A percentile compares a stretch with the other conserved stretches of the same genome.
Evolutionary conservation across 75 land plant species (phyloP).

Genomic region (Isoetes taiwanensis): DNA sequence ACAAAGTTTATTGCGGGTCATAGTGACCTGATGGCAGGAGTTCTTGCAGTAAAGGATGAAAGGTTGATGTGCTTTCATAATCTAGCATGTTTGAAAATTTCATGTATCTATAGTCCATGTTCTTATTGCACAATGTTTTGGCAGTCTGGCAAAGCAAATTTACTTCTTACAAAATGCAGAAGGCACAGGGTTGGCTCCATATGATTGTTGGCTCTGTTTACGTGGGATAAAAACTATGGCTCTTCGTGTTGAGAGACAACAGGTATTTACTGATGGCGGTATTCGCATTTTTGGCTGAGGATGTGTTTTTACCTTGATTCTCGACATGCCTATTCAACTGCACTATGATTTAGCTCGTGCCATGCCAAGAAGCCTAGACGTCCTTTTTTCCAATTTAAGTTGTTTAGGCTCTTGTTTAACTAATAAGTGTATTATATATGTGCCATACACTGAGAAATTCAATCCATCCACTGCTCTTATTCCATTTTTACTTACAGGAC

Average conservation of each 20-base stretch:
- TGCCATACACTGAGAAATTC: too few species aligned
- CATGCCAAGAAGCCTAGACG: neutral
- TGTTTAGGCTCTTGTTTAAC: neutral
- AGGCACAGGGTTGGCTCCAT: constrained; percentile 89
- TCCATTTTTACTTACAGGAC: constrained; percentile 28
- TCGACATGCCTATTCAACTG: too few species aligned
- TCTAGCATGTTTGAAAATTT: neutral
- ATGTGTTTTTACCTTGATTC: too few species aligned
- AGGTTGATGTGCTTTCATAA: constrained; percentile 30
- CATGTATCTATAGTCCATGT: neutral
- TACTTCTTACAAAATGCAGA: constrained; percentile 93
- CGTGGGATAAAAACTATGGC: constrained; percentile 96
- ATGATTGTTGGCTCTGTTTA: constrained; percentile 90
- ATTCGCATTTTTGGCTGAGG: too few species aligned
- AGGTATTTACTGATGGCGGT: constrained; percentile 40
- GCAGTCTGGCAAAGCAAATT: constrained; percentile 84
- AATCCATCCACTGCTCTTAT: too few species aligned
- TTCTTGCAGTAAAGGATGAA: constrained; percentile 85
- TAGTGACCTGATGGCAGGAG: constrained; percentile 98
- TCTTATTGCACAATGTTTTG: constrained; percentile 1
- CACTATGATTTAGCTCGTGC: too few species aligned
- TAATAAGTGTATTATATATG: neutral
- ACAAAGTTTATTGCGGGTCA: constrained; percentile 98
- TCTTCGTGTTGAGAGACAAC: constrained; percentile 82
- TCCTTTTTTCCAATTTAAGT: neutral